Conservation (phyloP, 1,139 yeast species). For the Scheffersomyces parashehatae region DNA sequence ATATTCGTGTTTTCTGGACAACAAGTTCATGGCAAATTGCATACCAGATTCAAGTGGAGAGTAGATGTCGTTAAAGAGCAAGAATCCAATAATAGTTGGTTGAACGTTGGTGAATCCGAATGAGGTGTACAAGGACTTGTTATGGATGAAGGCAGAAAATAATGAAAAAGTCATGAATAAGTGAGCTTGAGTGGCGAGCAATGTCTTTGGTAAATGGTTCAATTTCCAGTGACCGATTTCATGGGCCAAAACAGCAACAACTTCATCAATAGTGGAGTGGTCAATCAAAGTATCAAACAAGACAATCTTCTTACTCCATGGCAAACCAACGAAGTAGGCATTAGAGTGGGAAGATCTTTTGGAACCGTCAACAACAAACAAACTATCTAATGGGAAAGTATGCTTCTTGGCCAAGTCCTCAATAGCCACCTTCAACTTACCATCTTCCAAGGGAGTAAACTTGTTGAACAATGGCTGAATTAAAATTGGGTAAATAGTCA, state of each 20-base stretch:
- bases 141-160: slow-evolving; percentile 78
- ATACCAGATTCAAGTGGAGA: slow-evolving; percentile 73
- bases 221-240: slow-evolving; percentile 98
- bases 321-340: slow-evolving; percentile 93
- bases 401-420: slow-evolving; percentile 75
- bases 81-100: slow-evolving; percentile 80
- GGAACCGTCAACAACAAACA: slow-evolving; percentile 92
- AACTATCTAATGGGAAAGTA: slow-evolving; percentile 80
- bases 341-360: slow-evolving; percentile 94
- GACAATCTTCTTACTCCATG: slow-evolving; percentile 96
- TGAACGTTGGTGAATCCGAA: slow-evolving; percentile 69
- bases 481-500: slow-evolving; percentile 75
- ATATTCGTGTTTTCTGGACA: slow-evolving; percentile 84
- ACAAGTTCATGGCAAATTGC: slow-evolving; percentile 64
- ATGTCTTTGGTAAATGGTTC: slow-evolving; percentile 75
- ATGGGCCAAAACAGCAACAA: slow-evolving; percentile 93
- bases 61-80: slow-evolving; percentile 71
- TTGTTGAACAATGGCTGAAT: slow-evolving; percentile 93
- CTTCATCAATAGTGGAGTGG: slow-evolving; percentile 73
- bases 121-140: slow-evolving; percentile 70
- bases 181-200: slow-evolving; percentile 64
- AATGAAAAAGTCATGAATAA: slow-evolving; percentile 64
- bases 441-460: slow-evolving; percentile 85
- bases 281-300: slow-evolving; percentile 87
- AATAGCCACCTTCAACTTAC: slow-evolving; percentile 80